These are phyloP conservation scores for Pestalotiopsis sp. DNA, from an alignment of 2,329 filamentous ascomycete genomes.

Conservation along the genomic window DNA sequence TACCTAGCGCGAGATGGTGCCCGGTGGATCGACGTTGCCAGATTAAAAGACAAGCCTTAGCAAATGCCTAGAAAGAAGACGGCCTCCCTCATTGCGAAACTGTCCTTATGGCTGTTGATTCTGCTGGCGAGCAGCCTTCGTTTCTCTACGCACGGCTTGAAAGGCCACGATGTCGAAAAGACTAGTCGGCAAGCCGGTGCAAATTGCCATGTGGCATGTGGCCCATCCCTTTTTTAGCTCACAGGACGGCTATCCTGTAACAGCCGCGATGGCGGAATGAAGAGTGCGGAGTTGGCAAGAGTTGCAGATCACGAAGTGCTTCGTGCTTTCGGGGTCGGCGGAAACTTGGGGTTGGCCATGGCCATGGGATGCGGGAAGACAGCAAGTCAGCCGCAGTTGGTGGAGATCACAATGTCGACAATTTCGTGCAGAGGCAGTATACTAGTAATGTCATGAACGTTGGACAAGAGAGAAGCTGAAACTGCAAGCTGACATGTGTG, in stretches of 20 bases:
- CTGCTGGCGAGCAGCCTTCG: not conserved
- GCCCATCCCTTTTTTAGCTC: not conserved
- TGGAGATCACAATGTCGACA: not conserved
- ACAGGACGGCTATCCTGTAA: not conserved
- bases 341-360: not conserved
- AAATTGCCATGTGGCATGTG: slow-evolving; percentile 12
- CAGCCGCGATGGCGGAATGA: not conserved
- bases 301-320: not conserved
- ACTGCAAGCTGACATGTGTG: not conserved
- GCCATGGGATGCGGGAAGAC: not conserved
- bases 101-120: not conserved
- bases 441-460: not conserved
- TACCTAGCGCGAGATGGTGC: not conserved
- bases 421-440: not conserved
- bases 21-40: not conserved
- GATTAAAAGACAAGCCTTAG: not conserved
- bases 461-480: not conserved
- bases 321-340: not conserved
- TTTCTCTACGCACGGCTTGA: not conserved
- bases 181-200: not conserved
- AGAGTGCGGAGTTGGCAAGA: not conserved
- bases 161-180: not conserved
- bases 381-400: not conserved
- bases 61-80: not conserved
- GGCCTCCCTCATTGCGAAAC: not conserved